Base-by-base conservation (phyloP, 441 rosid species). In the Populus hybrid region DNA sequence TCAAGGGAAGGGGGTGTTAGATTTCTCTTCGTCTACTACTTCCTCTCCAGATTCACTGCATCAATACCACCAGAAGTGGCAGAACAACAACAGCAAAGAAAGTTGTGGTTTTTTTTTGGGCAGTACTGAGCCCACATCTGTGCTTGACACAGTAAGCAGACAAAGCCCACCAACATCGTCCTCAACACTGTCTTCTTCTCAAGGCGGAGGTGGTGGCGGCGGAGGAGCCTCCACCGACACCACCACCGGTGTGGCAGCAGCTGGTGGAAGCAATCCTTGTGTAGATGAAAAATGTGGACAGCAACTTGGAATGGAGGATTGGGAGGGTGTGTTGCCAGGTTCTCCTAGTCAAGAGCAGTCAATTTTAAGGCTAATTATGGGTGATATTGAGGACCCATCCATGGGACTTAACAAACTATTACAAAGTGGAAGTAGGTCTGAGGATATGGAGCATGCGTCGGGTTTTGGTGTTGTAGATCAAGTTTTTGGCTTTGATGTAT, bases 311-410 rank as follows among this genome's bases (percentile, higher is more conserved):
- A 87, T 87, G 89, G 97, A 94, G 73, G 90, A 88, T 64, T 90
- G 91, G 94, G 94, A 86, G 63, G 75, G 82, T 24, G 80, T 85
- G 78, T 73, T 89, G 73, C 83, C 90, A 14, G 92, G 89, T 65
- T 78, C 87, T 26, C 94, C 92, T 32, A 83, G 82, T 72, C 93
- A 86, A 71, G 93, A 90, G 64, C 88, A 87, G 81, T 86, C 93
- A 35, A 80, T 88, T 69, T 75, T 88, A 74, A 77, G 83, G 78
- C 78, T 86, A 86, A 84, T 90, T 70, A 76, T 86, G 77, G 88
- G 88, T 59, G 91, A 88, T 67, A 85, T 83, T 77, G 87, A 83
- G 24, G 90, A 86, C 83, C 73, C 88, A 3, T 79, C 92, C 16
- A 32, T 81, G 67, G 92, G 91, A n/a, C 85, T 90, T 59, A 85